Conservation (phyloP, 73 alveolate species). For the Tetrahymena borealis region DNA sequence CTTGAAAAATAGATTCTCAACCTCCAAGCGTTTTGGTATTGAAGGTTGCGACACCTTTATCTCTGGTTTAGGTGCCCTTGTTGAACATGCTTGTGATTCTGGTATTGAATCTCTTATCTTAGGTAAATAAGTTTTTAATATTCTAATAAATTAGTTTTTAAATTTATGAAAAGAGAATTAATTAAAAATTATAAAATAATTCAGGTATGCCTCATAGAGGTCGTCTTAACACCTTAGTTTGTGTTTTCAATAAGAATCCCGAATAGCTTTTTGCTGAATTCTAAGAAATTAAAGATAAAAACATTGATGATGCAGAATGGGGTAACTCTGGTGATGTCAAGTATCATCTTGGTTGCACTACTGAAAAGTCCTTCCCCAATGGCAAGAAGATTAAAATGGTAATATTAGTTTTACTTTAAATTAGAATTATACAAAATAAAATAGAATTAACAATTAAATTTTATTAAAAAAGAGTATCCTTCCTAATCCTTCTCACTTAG, state of each 20-base stretch:
- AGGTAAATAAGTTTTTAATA: conserved; percentile 17
- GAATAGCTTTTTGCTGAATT: conserved; percentile 58
- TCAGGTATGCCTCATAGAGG: conserved; percentile 98
- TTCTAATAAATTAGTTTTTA: conserved; percentile 48
- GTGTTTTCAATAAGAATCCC: conserved; percentile 71
- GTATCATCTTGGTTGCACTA: conserved; percentile 68
- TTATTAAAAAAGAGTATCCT: conserved; percentile 48
- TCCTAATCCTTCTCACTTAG: conserved; percentile 97
- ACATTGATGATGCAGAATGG: conserved; percentile 51
- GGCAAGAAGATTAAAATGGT: conserved; percentile 18
- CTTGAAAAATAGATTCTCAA: conserved; percentile 74
- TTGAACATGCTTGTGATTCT: conserved; percentile 41
- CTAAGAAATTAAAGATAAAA: conserved; percentile 14
- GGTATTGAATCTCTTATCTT: conserved; percentile 54
- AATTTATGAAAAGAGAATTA: conserved; percentile 57
- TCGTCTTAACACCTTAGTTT: conserved; percentile 83
- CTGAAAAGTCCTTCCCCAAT: conserved; percentile 42
- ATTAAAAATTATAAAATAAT: background rate
- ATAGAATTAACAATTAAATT: background rate
- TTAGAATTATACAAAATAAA: background rate
- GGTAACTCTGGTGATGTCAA: conserved; percentile 69
- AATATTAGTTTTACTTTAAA: background rate
- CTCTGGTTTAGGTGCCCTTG: conserved; percentile 74
- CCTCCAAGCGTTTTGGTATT: conserved; percentile 87
- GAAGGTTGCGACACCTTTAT: conserved; percentile 82